These are phyloP conservation scores for Volvox carteri DNA, from an alignment of 163 green algal genomes.

Conservation along the genomic window DNA sequence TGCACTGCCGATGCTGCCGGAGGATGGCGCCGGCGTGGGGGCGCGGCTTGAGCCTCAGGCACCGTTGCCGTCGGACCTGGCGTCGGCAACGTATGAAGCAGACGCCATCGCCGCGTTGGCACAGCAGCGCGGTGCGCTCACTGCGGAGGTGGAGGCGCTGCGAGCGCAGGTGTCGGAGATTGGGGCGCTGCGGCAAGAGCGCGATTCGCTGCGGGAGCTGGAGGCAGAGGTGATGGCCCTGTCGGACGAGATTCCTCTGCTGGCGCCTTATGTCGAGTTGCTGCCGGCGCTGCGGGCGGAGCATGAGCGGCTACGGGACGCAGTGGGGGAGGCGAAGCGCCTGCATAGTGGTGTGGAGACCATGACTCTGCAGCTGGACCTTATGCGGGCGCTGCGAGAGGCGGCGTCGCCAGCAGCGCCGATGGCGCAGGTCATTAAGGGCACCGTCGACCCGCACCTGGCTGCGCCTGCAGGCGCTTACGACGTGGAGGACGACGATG, in stretches of 20 bases:
- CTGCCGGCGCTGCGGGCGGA: constrained; percentile 45
- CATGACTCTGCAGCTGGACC: constrained; percentile 49
- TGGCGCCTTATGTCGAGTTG: constrained; percentile 52
- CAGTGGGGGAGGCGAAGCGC: constrained; percentile 41
- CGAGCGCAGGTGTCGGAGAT: constrained; percentile 40
- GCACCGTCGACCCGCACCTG: background rate
- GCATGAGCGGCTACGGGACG: constrained; percentile 28
- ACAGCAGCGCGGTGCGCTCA: constrained; percentile 46
- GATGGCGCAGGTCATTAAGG: background rate
- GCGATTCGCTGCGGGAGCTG: constrained; percentile 1
- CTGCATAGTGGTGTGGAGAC: constrained; percentile 34
- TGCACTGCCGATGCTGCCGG: background rate
- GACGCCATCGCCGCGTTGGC: constrained; percentile 44
- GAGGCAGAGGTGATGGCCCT: constrained; percentile 53
- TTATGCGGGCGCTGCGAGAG: constrained; percentile 39
- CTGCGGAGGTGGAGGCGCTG: constrained; percentile 46
- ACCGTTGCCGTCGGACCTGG: constrained; percentile 24
- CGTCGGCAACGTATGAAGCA: background rate
- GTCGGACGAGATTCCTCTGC: constrained; percentile 33
- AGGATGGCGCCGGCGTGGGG: background rate
- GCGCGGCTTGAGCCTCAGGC: constrained; percentile 17
- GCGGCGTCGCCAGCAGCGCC: background rate
- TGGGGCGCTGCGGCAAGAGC: constrained; percentile 29
- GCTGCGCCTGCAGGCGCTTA: constrained; percentile 15
- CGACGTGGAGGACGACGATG: background rate